Conservation (phyloP, 164 flowering plant species). For the Berberis vulgaris region DNA sequence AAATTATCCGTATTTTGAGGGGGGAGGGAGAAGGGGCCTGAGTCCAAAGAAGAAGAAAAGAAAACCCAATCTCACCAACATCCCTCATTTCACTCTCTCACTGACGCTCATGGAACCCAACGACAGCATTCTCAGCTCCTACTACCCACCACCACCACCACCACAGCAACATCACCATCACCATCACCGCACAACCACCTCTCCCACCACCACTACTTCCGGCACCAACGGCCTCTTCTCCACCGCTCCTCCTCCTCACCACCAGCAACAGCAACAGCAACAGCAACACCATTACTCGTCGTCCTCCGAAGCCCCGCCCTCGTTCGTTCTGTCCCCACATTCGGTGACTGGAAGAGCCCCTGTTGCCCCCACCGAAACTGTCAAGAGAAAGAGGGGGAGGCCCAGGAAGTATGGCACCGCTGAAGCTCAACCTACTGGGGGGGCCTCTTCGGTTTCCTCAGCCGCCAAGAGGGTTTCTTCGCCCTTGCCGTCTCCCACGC, state of each 20-base stretch:
- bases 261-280: background rate
- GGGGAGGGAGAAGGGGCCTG: no score
- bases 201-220: background rate
- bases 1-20: no score
- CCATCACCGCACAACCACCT: background rate
- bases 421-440: background rate
- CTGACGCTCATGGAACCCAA: conserved; percentile 10
- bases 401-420: conserved; percentile 10
- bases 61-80: background rate
- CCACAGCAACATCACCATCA: conserved; percentile 3
- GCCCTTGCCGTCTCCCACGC: conserved; percentile 4
- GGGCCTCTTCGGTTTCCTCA: background rate
- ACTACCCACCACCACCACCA: conserved; percentile 3
- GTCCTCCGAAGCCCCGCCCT: conserved; percentile 2
- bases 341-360: conserved; percentile 17
- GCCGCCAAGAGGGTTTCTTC: conserved; percentile 6
- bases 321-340: conserved; percentile 9
- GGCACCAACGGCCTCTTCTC: conserved; percentile 3
- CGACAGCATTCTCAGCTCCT: conserved; percentile 12
- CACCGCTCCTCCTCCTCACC: conserved; percentile 1
- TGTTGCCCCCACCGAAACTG: conserved; percentile 5
- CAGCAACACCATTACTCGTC: background rate
- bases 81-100: background rate
- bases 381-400: conserved; percentile 1
- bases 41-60: no score